These are phyloP conservation scores for Tricholoma terreum DNA, from an alignment of 768 basidiomycete genomes.

Conservation along the genomic window DNA sequence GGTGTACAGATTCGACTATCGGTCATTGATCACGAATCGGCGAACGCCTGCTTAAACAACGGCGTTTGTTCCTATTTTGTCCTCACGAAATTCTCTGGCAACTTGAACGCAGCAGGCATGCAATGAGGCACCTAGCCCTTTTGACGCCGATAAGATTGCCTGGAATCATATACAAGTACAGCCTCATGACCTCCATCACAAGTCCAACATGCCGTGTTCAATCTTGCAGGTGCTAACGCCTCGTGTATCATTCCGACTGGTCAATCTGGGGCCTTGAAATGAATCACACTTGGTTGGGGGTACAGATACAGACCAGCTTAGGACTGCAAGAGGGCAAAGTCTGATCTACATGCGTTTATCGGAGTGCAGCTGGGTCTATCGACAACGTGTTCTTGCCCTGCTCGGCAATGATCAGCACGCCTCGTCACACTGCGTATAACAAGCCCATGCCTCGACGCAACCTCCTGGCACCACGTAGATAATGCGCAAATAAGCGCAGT, in stretches of 20 bases:
- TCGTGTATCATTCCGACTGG: background rate
- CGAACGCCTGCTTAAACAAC: too few relatives aligned
- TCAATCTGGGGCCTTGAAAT: background rate
- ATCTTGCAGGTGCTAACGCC: background rate
- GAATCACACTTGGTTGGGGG: background rate
- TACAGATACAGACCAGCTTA: background rate
- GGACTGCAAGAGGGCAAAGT: background rate
- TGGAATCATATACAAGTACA: background rate
- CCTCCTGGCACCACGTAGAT: constrained; percentile 42
- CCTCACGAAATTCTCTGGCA: too few relatives aligned
- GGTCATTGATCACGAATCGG: too few relatives aligned
- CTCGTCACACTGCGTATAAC: background rate
- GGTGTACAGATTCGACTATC: too few relatives aligned
- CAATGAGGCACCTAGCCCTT: background rate
- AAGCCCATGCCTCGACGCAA: constrained; percentile 39
- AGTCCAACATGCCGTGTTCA: background rate
- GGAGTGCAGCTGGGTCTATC: background rate
- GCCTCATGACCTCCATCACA: background rate
- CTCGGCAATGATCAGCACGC: background rate
- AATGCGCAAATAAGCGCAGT: constrained; percentile 23
- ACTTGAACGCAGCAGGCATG: too few relatives aligned
- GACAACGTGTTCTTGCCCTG: background rate
- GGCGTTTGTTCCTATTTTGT: too few relatives aligned
- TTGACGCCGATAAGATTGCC: background rate
- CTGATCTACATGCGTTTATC: background rate